Evolutionary conservation across 1,284 basidiomycete genomes (phyloP).

Genomic region (Ganoderma meredithae): DNA sequence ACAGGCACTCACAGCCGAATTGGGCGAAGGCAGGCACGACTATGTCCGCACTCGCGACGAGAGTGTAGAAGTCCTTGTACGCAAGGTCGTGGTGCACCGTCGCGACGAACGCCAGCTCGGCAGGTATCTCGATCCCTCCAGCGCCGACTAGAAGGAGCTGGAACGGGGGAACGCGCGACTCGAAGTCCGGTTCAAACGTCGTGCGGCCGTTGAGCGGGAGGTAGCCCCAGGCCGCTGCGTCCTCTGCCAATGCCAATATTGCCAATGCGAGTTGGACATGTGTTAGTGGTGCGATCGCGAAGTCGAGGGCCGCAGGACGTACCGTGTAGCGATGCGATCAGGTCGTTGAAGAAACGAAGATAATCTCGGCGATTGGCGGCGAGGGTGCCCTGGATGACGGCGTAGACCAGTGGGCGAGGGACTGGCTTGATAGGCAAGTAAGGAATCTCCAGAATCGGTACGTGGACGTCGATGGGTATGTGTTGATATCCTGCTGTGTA

Average conservation of each 20-base stretch:
- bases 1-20: conserved; percentile 29
- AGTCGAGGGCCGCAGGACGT: conserved; percentile 4
- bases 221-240: conserved; percentile 47
- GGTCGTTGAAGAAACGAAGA: conserved; percentile 42
- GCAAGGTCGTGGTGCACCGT: conserved; percentile 40
- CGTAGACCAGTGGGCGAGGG: conserved; percentile 40
- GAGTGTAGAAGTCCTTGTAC: conserved; percentile 45
- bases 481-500: conserved; percentile 44
- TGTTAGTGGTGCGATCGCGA: not conserved
- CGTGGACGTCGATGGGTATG: conserved; percentile 46
- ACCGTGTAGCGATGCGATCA: conserved; percentile 41
- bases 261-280: conserved; percentile 20
- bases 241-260: conserved; percentile 33
- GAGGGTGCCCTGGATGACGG: conserved; percentile 49
- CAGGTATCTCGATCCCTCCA: conserved; percentile 43
- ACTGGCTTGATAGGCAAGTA: conserved; percentile 36
- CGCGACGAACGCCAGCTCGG: conserved; percentile 44
- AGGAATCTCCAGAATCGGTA: conserved; percentile 45
- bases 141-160: conserved; percentile 45
- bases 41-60: conserved; percentile 46
- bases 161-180: conserved; percentile 42
- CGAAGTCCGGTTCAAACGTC: conserved; percentile 38
- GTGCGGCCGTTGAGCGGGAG: conserved; percentile 37
- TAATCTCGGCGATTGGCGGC: conserved; percentile 44
- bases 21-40: conserved; percentile 47